A percentile compares a stretch with the other conserved stretches of the same genome.
Evolutionary conservation across 164 flowering plant species (phyloP).

Genomic region (Kalanchoe fedtschenkoi): DNA sequence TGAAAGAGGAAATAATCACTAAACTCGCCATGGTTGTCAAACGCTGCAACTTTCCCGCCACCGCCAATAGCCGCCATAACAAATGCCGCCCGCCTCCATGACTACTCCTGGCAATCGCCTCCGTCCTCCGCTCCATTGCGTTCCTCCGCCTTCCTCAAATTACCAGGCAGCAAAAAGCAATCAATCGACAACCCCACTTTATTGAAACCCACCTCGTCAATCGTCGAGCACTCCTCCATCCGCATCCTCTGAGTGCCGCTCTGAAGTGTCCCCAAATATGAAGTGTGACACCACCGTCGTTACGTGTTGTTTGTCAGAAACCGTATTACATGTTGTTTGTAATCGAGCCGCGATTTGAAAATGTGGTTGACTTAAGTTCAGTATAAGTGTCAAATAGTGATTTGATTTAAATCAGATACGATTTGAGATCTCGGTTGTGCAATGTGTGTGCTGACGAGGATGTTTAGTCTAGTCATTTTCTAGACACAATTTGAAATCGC

Average conservation of each 20-base stretch:
- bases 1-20: too few species aligned
- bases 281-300: constrained; percentile 50
- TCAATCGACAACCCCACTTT: constrained; percentile 69
- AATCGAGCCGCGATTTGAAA: too few species aligned
- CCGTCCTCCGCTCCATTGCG: too few species aligned
- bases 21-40: neutral
- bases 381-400: too few species aligned
- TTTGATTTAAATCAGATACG: too few species aligned
- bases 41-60: neutral
- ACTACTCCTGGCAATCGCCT: neutral
- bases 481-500: too few species aligned
- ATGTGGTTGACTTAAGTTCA: too few species aligned
- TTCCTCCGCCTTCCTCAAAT: constrained; percentile 43
- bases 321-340: too few species aligned
- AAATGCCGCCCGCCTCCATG: neutral
- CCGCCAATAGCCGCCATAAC: neutral
- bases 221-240: constrained; percentile 82
- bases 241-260: constrained; percentile 52
- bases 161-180: constrained; percentile 78
- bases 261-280: constrained; percentile 57
- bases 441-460: too few species aligned
- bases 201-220: constrained; percentile 86
- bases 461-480: too few species aligned
- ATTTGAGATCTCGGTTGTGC: too few species aligned
- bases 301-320: too few species aligned